These are phyloP conservation scores for Dendrobium huoshanense DNA, from an alignment of 106 monocot species.

Conservation along the genomic window DNA sequence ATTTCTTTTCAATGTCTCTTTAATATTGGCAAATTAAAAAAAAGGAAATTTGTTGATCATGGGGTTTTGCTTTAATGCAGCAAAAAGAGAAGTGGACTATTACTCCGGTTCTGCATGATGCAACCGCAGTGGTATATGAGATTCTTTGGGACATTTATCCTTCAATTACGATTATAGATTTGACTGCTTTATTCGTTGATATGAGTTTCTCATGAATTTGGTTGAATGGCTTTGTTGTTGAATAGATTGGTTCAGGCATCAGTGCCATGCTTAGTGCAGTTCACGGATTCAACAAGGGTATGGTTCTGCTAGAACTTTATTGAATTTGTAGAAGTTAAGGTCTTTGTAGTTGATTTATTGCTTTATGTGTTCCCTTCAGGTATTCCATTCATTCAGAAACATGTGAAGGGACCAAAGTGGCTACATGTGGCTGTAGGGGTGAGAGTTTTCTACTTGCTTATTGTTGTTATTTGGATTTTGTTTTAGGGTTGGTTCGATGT, in stretches of 20 bases:
- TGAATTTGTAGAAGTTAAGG: background rate
- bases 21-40: background rate
- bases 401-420: conserved; percentile 73
- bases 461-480: background rate
- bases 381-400: conserved; percentile 68
- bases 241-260: conserved; percentile 77
- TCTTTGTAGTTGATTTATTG: background rate
- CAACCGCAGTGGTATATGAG: conserved; percentile 57
- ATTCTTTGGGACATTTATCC: background rate
- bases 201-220: background rate
- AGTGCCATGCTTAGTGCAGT: conserved; percentile 71
- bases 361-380: conserved; percentile 25
- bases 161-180: background rate
- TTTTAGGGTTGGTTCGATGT: background rate
- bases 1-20: background rate
- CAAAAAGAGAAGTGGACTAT: conserved; percentile 60
- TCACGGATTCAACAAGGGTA: conserved; percentile 80
- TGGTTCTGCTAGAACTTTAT: background rate
- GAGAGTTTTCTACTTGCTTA: conserved; percentile 2
- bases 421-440: conserved; percentile 64
- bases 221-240: conserved; percentile 5
- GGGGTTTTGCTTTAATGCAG: conserved; percentile 12
- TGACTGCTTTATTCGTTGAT: background rate
- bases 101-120: conserved; percentile 66
- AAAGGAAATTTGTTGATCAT: background rate